phyloP scores from a whole-genome alignment of 768 basidiomycete genomes.

The Harrya chromipes region DNA sequence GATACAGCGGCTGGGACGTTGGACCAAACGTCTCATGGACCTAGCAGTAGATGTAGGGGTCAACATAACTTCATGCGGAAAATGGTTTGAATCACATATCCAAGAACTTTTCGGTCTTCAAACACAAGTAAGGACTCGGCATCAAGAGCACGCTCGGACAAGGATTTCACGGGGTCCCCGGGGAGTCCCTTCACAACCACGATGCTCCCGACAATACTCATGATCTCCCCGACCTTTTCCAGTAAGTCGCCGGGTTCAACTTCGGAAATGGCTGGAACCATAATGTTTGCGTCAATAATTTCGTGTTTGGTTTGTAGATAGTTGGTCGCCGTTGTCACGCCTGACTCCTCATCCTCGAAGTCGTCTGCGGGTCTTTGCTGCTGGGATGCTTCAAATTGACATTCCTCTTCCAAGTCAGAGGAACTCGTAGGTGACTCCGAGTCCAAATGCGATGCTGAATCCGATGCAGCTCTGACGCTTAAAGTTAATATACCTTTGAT shows the following conservation, averaged over 20 bases:
- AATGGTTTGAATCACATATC: slow-evolving; percentile 60
- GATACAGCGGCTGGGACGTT: slow-evolving; percentile 85
- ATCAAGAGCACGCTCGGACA: slow-evolving; percentile 70
- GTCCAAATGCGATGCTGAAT: slow-evolving; percentile 41
- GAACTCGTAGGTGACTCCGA: slow-evolving; percentile 24
- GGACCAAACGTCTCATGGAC: slow-evolving; percentile 96
- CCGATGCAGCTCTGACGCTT: slow-evolving; percentile 25
- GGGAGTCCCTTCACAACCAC: slow-evolving; percentile 69
- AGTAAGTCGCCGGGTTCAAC: slow-evolving; percentile 63
- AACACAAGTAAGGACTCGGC: slow-evolving; percentile 90
- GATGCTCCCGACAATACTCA: slow-evolving; percentile 67
- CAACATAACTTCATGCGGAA: slow-evolving; percentile 11
- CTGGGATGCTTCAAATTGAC: slow-evolving; percentile 3
- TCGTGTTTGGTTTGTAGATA: slow-evolving; percentile 73
- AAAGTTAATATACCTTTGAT: slow-evolving; percentile 15
- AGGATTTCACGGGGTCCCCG: slow-evolving; percentile 40
- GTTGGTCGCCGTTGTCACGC: slow-evolving; percentile 36
- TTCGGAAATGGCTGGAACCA: slow-evolving; percentile 59
- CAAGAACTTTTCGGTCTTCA: slow-evolving; percentile 84
- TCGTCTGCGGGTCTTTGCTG: slow-evolving; percentile 18
- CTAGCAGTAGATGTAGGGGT: slow-evolving; percentile 37
- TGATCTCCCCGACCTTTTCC: slow-evolving; percentile 75
- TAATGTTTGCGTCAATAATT: slow-evolving; percentile 53
- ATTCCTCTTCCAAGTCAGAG: slow-evolving; percentile 21
- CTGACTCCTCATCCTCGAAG: slow-evolving; percentile 53